Percentiles rank a stretch among this genome's conserved stretches.
Conservation (phyloP, 306 rosid genomes). For the Pterocarpus macrocarpus region DNA sequence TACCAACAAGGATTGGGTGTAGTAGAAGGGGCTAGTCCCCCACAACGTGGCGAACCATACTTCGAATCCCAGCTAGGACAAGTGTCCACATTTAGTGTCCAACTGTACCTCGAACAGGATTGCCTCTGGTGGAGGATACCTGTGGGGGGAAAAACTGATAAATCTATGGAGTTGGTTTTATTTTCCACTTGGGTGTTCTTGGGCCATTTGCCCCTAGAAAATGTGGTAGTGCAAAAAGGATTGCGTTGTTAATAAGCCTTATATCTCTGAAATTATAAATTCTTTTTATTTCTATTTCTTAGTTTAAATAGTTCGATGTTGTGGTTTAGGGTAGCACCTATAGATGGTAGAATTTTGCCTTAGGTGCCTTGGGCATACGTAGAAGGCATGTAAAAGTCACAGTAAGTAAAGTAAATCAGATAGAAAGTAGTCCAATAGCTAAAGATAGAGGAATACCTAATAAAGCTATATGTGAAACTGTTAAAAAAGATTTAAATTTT, state of each 20-base stretch:
- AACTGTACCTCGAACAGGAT: no score
- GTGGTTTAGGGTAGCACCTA: neutral
- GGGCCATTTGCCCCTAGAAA: constrained; percentile 9
- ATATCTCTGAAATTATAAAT: neutral
- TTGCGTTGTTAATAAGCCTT: neutral
- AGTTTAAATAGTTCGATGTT: neutral
- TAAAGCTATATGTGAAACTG: neutral
- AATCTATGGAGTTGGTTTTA: constrained; percentile 7
- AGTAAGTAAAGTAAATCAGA: neutral
- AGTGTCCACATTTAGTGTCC: no score
- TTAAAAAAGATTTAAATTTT: neutral
- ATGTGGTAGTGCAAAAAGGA: constrained; percentile 15
- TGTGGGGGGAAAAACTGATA: neutral
- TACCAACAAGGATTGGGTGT: no score
- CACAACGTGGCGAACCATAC: no score
- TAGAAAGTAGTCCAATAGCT: neutral
- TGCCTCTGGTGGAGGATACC: no score
- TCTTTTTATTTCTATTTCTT: constrained; percentile 6
- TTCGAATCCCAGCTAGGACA: no score
- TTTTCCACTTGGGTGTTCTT: constrained; percentile 26
- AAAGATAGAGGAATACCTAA: neutral
- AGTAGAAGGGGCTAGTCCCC: no score
- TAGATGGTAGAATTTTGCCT: neutral
- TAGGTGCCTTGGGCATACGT: no score
- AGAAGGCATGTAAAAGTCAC: no score